phyloP scores from a whole-genome alignment of 2,329 filamentous ascomycete genomes.

The Aspergillus candidus region DNA sequence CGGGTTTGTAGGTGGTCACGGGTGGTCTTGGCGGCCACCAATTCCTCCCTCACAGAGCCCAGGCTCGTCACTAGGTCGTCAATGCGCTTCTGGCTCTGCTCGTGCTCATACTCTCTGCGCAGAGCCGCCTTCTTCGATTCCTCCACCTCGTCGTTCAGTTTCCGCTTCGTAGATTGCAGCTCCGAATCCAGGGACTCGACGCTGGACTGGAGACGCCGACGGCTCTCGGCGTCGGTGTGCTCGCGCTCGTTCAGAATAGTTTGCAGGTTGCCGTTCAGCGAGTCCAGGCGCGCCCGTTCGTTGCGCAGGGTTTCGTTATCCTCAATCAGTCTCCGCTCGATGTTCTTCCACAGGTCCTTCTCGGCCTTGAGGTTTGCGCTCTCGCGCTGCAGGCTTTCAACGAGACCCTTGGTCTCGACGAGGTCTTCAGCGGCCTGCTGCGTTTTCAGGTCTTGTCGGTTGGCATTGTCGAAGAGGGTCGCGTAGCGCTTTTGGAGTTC shows the following conservation, averaged over 20 bases:
- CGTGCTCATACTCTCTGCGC: slow-evolving; percentile 82
- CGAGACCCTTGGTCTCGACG: slow-evolving; percentile 72
- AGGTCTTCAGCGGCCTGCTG: slow-evolving; percentile 92
- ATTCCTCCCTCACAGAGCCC: slow-evolving; percentile 75
- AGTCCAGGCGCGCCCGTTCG: slow-evolving; percentile 78
- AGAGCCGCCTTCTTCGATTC: slow-evolving; percentile 76
- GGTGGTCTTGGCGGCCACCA: slow-evolving; percentile 77
- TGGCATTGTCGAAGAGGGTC: slow-evolving; percentile 70
- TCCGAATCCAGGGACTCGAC: slow-evolving; percentile 76
- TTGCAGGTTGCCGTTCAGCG: slow-evolving; percentile 75
- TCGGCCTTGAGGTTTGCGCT: slow-evolving; percentile 90
- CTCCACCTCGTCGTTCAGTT: slow-evolving; percentile 74
- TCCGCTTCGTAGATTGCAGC: slow-evolving; percentile 70
- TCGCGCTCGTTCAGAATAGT: slow-evolving; percentile 89
- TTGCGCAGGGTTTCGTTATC: slow-evolving; percentile 81
- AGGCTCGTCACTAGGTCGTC: slow-evolving; percentile 82
- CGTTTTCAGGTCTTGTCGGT: slow-evolving; percentile 81
- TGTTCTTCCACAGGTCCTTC: slow-evolving; percentile 89
- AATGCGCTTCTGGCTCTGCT: slow-evolving; percentile 83
- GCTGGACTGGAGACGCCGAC: slow-evolving; percentile 70
- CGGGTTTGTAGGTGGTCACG: slow-evolving; percentile 83
- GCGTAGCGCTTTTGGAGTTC: slow-evolving; percentile 81
- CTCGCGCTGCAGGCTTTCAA: slow-evolving; percentile 85
- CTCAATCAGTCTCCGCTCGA: slow-evolving; percentile 79
- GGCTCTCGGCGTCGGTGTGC: slow-evolving; percentile 71